Conservation (phyloP, 1,139 yeast species). For the Blastobotrys malaysiensis region DNA sequence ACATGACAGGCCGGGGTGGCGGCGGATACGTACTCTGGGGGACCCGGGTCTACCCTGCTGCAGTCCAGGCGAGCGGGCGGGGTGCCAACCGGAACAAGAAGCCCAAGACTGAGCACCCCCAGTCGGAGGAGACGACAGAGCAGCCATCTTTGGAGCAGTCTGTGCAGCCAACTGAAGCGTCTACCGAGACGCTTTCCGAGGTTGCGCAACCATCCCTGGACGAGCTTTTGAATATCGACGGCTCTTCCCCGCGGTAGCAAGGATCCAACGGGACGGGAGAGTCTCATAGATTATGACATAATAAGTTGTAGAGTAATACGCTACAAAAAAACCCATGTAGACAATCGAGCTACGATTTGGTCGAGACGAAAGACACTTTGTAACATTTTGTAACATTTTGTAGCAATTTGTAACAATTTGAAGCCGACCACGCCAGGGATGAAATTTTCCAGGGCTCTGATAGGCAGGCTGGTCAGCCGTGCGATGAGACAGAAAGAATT, state of each 20-base stretch:
- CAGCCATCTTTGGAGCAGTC: no score
- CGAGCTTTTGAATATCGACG: no score
- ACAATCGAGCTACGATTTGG: no score
- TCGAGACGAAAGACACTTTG: not conserved
- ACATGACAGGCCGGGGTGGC: slow-evolving; percentile 88
- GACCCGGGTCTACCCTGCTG: slow-evolving; percentile 70
- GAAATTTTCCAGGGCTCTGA: no score
- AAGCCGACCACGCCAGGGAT: no score
- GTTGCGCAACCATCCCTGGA: no score
- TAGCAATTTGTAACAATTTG: no score
- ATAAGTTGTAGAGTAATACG: not conserved
- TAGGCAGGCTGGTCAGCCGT: not conserved
- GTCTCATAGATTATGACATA: not conserved
- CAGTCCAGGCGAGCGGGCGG: slow-evolving; percentile 39
- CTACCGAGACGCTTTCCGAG: no score
- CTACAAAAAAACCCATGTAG: no score
- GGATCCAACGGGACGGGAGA: not conserved
- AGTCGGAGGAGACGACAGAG: no score
- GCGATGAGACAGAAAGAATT: not conserved
- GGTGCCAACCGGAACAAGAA: slow-evolving; percentile 25
- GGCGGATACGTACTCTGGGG: slow-evolving; percentile 88
- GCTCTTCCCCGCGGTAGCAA: not conserved
- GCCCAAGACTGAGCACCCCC: not conserved
- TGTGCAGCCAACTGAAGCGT: no score
- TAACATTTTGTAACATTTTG: no score